A percentile compares a stretch with the other conserved stretches of the same genome.
phyloP scores from a whole-genome alignment of 257 asterid species.

The Scutellaria baicalensis region DNA sequence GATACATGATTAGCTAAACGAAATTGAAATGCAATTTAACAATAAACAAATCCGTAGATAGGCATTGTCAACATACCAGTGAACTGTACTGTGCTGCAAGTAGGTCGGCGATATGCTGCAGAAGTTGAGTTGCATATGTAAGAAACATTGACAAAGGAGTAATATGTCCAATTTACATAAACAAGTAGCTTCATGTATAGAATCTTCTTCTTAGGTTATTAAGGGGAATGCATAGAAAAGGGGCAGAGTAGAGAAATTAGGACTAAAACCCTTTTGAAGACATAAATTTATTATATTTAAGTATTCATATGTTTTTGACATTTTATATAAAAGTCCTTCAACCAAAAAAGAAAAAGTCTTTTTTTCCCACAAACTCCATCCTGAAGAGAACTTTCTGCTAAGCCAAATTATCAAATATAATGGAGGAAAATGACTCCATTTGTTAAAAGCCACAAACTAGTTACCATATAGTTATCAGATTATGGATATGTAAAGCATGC shows the following conservation, averaged over 20 bases:
- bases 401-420: background rate
- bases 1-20: slow-evolving; percentile 1
- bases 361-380: background rate
- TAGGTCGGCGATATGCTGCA: slow-evolving; percentile 92
- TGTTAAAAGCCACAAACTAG: background rate
- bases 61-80: slow-evolving; percentile 47
- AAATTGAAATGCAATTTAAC: background rate
- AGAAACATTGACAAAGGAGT: slow-evolving; percentile 8
- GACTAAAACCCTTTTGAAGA: too few species aligned
- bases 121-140: slow-evolving; percentile 14
- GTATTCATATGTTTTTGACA: too few species aligned
- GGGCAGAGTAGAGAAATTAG: too few species aligned
- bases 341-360: background rate
- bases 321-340: background rate
- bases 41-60: too few species aligned
- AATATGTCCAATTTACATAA: background rate
- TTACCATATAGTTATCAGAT: background rate
- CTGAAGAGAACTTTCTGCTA: background rate
- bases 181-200: background rate
- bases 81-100: slow-evolving; percentile 75
- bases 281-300: too few species aligned
- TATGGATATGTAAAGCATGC: background rate
- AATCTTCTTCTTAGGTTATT: background rate
- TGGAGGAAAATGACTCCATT: background rate
- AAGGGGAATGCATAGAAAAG: too few species aligned